phyloP scores from a whole-genome alignment of 2,329 filamentous ascomycete genomes.

The Aspergillus puulaauensis region DNA sequence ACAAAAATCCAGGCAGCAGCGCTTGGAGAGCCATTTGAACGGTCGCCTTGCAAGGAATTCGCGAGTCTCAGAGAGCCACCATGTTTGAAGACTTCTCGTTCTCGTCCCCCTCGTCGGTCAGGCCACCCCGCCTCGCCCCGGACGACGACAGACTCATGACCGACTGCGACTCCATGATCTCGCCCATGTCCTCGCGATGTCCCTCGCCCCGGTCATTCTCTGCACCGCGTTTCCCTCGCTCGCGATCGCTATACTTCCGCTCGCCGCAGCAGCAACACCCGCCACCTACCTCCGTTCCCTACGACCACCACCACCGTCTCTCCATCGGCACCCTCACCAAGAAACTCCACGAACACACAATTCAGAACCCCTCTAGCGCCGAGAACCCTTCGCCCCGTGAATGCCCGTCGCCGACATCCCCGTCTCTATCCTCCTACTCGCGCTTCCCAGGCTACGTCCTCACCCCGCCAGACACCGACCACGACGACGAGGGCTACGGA shows the following conservation, averaged over 20 bases:
- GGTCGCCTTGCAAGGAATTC: neutral
- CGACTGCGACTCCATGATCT: conserved; percentile 40
- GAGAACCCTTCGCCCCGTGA: conserved; percentile 17
- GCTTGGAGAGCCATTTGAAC: neutral
- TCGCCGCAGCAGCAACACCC: conserved; percentile 28
- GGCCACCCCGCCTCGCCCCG: conserved; percentile 26
- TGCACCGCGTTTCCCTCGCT: conserved; percentile 31
- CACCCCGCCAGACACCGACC: conserved; percentile 39
- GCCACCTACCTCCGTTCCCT: conserved; percentile 39
- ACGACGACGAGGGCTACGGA: conserved; percentile 35
- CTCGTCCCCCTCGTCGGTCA: conserved; percentile 35
- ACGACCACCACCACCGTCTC: conserved; percentile 38
- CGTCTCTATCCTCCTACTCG: conserved; percentile 13
- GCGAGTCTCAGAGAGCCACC: neutral
- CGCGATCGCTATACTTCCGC: conserved; percentile 35
- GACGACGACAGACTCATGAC: conserved; percentile 37
- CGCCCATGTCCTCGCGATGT: conserved; percentile 43
- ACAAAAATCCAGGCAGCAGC: neutral
- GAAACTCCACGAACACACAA: conserved; percentile 42
- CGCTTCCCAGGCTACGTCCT: conserved; percentile 30
- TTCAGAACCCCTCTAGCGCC: conserved; percentile 26
- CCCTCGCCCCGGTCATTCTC: conserved; percentile 37
- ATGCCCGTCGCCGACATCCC: conserved; percentile 20
- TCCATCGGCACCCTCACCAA: conserved; percentile 42
- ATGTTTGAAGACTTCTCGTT: conserved; percentile 48